Percentiles rank a stretch among this genome's conserved stretches.
phyloP scores from a whole-genome alignment of 192 early-diverging fungal species.

The Martensiomyces pterosporus region DNA sequence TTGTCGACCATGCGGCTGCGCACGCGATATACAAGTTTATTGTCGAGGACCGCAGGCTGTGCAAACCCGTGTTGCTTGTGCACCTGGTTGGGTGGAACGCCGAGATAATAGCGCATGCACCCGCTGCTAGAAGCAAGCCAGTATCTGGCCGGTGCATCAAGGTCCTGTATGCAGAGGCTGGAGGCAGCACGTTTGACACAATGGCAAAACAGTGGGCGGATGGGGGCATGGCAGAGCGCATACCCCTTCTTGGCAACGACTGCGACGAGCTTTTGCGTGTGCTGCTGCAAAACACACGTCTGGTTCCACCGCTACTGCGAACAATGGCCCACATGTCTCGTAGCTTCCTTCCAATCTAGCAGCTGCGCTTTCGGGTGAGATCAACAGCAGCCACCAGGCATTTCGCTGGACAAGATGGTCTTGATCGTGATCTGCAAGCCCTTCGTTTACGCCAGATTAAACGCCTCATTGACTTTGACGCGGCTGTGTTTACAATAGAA shows the following conservation, averaged over 20 bases:
- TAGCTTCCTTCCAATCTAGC: constrained; percentile 27
- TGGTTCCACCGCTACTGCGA: constrained; percentile 33
- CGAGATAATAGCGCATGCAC: constrained; percentile 7
- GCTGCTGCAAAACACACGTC: constrained; percentile 14
- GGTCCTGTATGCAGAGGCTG: constrained; percentile 15
- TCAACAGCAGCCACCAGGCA: not conserved
- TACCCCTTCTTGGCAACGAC: constrained; percentile 36
- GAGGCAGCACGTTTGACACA: constrained; percentile 11
- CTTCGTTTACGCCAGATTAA: no score
- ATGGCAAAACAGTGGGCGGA: constrained; percentile 27
- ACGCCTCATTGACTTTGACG: no score
- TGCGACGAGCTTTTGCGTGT: constrained; percentile 11
- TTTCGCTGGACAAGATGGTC: no score
- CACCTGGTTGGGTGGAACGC: constrained; percentile 47
- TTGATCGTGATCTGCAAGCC: no score
- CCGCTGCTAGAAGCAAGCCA: not conserved
- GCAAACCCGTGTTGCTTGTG: constrained; percentile 27
- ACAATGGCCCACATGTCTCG: constrained; percentile 35
- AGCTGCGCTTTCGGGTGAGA: not conserved
- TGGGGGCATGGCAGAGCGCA: constrained; percentile 24
- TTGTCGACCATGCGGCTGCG: constrained; percentile 38
- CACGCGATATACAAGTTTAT: constrained; percentile 49
- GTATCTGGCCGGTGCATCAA: constrained; percentile 26
- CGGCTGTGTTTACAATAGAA: no score
- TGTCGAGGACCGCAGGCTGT: constrained; percentile 31